Evolutionary conservation across 2,329 filamentous ascomycete species (phyloP).

Genomic region (Fusarium penzigii): DNA sequence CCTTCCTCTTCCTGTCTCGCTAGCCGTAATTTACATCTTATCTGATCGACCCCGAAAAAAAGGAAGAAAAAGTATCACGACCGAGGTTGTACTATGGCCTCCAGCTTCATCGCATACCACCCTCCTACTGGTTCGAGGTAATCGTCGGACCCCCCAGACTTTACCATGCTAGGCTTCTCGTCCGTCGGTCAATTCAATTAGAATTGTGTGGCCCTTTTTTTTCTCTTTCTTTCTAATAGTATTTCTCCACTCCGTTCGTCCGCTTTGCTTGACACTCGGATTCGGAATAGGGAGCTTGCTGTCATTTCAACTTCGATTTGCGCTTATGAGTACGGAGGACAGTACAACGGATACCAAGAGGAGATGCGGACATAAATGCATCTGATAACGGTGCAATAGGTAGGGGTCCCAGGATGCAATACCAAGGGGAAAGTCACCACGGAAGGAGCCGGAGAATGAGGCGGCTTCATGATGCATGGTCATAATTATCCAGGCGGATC

Average conservation of each 20-base stretch:
- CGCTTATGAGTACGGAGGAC: no score
- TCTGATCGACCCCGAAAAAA: constrained; percentile 36
- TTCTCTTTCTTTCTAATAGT: not conserved
- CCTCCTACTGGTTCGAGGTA: not conserved
- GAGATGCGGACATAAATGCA: no score
- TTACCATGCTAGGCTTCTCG: not conserved
- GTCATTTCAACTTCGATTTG: no score
- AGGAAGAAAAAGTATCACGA: constrained; percentile 36
- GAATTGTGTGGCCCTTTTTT: not conserved
- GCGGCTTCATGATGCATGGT: not conserved
- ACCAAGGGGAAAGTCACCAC: not conserved
- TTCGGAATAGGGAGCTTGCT: no score
- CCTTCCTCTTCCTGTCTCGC: not conserved
- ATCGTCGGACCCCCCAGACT: not conserved
- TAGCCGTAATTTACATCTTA: constrained; percentile 21
- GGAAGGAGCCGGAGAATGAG: not conserved
- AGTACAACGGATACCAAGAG: no score
- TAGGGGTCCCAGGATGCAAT: no score
- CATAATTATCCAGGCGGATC: not conserved
- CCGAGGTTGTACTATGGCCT: constrained; percentile 23
- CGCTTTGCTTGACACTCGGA: not conserved
- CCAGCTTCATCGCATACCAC: constrained; percentile 2
- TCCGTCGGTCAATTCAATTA: not conserved
- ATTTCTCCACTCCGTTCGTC: not conserved
- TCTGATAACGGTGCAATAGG: no score